Percentiles rank a stretch among this genome's conserved stretches.
Evolutionary conservation across 2,329 filamentous ascomycete species (phyloP).

Genomic region (Colletotrichum godetiae): DNA sequence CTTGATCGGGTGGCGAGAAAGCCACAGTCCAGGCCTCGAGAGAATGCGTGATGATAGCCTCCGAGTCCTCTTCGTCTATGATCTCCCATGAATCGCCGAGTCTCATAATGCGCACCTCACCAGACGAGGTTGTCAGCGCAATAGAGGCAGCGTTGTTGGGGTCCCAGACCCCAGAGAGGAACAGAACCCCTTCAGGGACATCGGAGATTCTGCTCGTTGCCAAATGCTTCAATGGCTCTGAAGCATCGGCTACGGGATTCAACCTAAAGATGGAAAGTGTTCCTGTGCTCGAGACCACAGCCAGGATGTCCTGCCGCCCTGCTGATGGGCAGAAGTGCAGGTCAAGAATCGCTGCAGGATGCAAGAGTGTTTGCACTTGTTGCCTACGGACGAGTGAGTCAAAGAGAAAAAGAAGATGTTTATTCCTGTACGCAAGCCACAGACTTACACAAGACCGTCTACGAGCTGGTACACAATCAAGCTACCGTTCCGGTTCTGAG

Average conservation of each 20-base stretch:
- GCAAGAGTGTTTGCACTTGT: conserved; percentile 68
- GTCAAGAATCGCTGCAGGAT: conserved; percentile 83
- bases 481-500: conserved; percentile 78
- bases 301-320: conserved; percentile 66
- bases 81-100: conserved; percentile 56
- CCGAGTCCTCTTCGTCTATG: conserved; percentile 41
- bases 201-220: conserved; percentile 57
- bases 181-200: conserved; percentile 69
- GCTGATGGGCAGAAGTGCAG: conserved; percentile 78
- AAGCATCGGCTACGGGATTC: conserved; percentile 48
- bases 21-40: conserved; percentile 82
- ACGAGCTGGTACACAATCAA: conserved; percentile 73
- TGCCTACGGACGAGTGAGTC: conserved; percentile 49
- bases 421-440: background rate
- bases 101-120: conserved; percentile 68
- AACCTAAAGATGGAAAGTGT: conserved; percentile 73
- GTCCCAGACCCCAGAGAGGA: conserved; percentile 81
- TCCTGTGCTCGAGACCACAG: conserved; percentile 82
- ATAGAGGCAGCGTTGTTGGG: conserved; percentile 66
- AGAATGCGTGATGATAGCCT: conserved; percentile 59
- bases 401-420: background rate
- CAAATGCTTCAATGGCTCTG: conserved; percentile 51
- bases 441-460: conserved; percentile 66
- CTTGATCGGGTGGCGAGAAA: conserved; percentile 57
- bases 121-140: conserved; percentile 78